Evolutionary conservation across 768 basidiomycete species (phyloP).

Genomic region (Pseudohyphozyma bogoriensis): DNA sequence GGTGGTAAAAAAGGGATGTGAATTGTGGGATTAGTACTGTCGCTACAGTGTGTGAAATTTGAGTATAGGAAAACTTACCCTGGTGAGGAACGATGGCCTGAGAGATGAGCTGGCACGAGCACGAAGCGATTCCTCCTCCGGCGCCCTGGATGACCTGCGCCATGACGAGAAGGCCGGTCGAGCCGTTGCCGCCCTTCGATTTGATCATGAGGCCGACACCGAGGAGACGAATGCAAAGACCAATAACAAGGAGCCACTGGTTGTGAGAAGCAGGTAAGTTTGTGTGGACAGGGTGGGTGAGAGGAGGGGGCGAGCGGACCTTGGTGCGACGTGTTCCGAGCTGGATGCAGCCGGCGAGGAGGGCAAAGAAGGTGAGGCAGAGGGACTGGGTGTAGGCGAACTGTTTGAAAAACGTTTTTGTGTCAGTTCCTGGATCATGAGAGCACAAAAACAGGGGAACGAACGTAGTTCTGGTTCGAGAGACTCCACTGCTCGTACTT

Average conservation of each 20-base stretch:
- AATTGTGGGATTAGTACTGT: too few species aligned
- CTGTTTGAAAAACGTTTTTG: conserved; percentile 36
- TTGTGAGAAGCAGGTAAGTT: too few species aligned
- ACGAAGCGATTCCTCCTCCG: conserved; percentile 57
- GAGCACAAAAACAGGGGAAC: too few species aligned
- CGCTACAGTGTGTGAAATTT: too few species aligned
- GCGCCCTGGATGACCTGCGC: conserved; percentile 63
- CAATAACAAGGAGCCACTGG: conserved; percentile 46
- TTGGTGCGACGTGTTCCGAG: conserved; percentile 50
- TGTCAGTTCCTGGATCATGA: too few species aligned
- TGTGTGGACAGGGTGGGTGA: too few species aligned
- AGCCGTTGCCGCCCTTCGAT: conserved; percentile 47
- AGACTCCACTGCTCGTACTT: too few species aligned
- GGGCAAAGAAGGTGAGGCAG: conserved; percentile 52
- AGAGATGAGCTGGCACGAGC: conserved; percentile 36
- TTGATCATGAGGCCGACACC: conserved; percentile 64
- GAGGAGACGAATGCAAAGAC: conserved; percentile 52
- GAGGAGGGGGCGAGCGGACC: conserved; percentile 40
- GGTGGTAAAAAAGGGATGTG: too few species aligned
- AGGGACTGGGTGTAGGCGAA: conserved; percentile 38
- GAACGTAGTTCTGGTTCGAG: too few species aligned
- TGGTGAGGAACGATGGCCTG: conserved; percentile 50
- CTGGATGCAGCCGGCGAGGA: conserved; percentile 52
- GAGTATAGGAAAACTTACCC: not conserved
- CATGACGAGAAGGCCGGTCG: conserved; percentile 47